These are phyloP conservation scores for Mortierella sp. DNA, from an alignment of 371 early-diverging fungal species.

Conservation along the genomic window DNA sequence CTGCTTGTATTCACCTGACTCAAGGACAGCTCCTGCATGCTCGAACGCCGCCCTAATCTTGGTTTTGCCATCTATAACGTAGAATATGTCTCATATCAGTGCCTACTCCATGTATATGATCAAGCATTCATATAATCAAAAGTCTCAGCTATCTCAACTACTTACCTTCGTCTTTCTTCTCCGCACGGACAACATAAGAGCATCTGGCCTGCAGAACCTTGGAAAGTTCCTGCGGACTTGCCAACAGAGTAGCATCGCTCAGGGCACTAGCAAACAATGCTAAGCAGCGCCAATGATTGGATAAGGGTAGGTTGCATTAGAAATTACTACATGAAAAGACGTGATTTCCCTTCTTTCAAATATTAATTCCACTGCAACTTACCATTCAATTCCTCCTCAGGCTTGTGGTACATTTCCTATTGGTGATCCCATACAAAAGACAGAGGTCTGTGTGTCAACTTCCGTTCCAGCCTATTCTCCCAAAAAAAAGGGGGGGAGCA, in stretches of 20 bases:
- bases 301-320: not conserved
- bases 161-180: conserved; percentile 27
- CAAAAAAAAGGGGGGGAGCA: too few species aligned
- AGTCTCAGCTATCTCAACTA: not conserved
- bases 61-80: conserved; percentile 20
- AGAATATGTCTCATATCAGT: not conserved
- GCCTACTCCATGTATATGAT: not conserved
- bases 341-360: too few species aligned
- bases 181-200: conserved; percentile 19
- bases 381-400: conserved; percentile 32
- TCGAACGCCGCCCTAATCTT: conserved; percentile 28
- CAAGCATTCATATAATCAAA: not conserved
- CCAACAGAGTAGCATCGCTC: conserved; percentile 13
- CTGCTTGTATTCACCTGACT: conserved; percentile 19
- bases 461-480: not conserved
- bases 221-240: conserved; percentile 35
- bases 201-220: conserved; percentile 35
- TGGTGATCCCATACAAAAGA: not conserved
- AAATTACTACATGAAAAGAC: not conserved
- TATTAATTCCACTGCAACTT: not conserved
- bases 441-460: not conserved
- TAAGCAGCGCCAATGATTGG: not conserved
- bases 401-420: conserved; percentile 30
- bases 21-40: conserved; percentile 26
- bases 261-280: conserved; percentile 29